Evolutionary conservation across 75 land plant species (phyloP).

Genomic region (Selaginella tamariscina): DNA sequence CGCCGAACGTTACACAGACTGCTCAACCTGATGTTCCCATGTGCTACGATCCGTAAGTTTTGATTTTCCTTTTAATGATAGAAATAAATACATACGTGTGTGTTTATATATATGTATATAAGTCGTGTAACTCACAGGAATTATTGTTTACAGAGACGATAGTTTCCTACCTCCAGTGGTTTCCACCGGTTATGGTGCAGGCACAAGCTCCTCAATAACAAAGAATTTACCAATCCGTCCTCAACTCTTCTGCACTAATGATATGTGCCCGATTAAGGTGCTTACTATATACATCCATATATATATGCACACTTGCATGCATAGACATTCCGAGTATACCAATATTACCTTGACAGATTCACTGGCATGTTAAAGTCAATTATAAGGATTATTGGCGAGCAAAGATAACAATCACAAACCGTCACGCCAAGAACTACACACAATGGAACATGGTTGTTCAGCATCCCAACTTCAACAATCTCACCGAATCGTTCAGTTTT

Average conservation of each 20-base stretch:
- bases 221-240: background rate
- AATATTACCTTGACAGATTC: too few species aligned
- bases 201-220: background rate
- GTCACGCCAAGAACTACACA: conserved; percentile 9
- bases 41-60: conserved; percentile 13
- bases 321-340: too few species aligned
- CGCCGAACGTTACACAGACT: background rate
- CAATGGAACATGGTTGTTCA: conserved; percentile 21
- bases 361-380: conserved; percentile 33
- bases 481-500: conserved; percentile 6
- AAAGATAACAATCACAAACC: conserved; percentile 20
- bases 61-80: background rate
- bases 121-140: too few species aligned
- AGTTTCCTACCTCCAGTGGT: conserved; percentile 1
- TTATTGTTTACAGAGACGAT: conserved; percentile 8
- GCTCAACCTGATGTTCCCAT: conserved; percentile 1
- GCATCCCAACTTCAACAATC: conserved; percentile 16
- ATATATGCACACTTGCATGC: too few species aligned
- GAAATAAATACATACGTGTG: background rate
- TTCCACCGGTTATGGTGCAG: background rate
- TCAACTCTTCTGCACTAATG: conserved; percentile 18
- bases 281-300: too few species aligned
- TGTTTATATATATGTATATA: conserved; percentile 1
- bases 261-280: conserved; percentile 34
- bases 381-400: conserved; percentile 20